Evolutionary conservation across 345 rosid species (phyloP).

Genomic region (Euclidium syriacum): DNA sequence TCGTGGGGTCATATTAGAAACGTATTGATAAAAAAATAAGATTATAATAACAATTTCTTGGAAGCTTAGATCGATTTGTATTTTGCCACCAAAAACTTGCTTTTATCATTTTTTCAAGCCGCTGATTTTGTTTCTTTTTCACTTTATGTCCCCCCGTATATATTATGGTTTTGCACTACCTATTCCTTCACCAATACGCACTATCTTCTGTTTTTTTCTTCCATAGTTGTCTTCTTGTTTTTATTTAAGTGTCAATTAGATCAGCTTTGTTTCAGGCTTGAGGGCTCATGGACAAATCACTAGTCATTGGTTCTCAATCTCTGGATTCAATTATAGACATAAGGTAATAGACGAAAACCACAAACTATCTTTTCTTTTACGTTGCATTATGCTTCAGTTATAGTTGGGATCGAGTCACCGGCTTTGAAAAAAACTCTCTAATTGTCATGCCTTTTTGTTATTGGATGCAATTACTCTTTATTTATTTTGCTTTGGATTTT

Average conservation of each 20-base stretch:
- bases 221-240: not conserved
- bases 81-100: conserved; percentile 13
- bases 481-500: not conserved
- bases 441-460: no score
- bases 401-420: no score
- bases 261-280: no score
- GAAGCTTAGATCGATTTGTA: not conserved
- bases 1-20: not conserved
- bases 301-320: no score
- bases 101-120: conserved; percentile 12
- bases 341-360: no score
- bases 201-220: not conserved
- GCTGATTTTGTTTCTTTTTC: not conserved
- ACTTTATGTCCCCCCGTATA: not conserved
- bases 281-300: no score
- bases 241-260: no score
- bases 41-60: not conserved
- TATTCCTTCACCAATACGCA: not conserved
- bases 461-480: no score
- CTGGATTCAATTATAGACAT: no score
- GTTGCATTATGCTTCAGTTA: no score
- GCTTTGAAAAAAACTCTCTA: no score
- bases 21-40: not conserved
- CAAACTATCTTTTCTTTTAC: no score
- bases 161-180: not conserved